phyloP scores from a whole-genome alignment of 192 early-diverging fungal species.

The Coemansia sp. region DNA sequence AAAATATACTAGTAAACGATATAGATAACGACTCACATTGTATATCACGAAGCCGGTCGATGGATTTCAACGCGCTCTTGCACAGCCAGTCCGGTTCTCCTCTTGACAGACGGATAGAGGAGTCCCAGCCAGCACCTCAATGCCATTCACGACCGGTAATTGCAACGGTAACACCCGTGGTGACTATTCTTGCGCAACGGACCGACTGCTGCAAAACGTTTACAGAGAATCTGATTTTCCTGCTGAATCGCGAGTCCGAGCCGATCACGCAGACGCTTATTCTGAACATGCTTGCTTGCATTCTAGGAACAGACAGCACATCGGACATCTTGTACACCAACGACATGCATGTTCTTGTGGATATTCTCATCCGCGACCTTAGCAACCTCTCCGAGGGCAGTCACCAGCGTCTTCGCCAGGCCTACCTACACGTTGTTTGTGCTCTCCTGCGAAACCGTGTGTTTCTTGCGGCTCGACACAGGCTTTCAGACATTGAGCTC shows the following conservation, averaged over 20 bases:
- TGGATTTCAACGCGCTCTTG: conserved; percentile 31
- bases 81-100: not conserved
- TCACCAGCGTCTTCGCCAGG: conserved; percentile 63
- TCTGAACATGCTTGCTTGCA: conserved; percentile 68
- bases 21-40: conserved; percentile 17
- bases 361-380: conserved; percentile 83
- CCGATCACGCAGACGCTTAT: conserved; percentile 52
- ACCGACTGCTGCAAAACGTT: conserved; percentile 71
- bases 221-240: conserved; percentile 86
- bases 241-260: conserved; percentile 86
- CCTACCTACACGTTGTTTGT: conserved; percentile 67
- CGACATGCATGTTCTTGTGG: conserved; percentile 83
- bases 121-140: not conserved
- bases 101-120: not conserved
- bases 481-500: conserved; percentile 53
- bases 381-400: conserved; percentile 70
- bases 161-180: conserved; percentile 20
- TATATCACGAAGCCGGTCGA: conserved; percentile 44
- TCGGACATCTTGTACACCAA: conserved; percentile 88
- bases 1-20: conserved; percentile 5
- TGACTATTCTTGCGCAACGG: conserved; percentile 39
- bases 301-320: conserved; percentile 67
- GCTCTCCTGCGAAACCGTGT: conserved; percentile 69
- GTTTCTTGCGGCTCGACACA: conserved; percentile 36
- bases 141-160: not conserved